Percentiles rank a stretch among this genome's conserved stretches.
Evolutionary conservation across 768 basidiomycete genomes (phyloP).

Genomic region (Leccinum barrowsii): DNA sequence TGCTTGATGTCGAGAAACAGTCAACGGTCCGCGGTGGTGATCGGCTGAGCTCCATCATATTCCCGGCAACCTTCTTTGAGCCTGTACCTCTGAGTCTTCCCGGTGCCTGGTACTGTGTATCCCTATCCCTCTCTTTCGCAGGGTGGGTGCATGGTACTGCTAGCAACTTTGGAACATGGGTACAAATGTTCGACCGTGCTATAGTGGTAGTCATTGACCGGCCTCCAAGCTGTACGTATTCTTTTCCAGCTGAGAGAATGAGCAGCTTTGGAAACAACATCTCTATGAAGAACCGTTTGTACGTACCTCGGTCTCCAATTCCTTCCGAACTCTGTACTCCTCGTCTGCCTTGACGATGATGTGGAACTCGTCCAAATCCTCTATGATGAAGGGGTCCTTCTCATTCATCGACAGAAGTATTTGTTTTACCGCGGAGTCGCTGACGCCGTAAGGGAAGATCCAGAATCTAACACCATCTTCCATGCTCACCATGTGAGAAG

Average conservation of each 20-base stretch:
- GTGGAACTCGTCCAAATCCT: slow-evolving; percentile 83
- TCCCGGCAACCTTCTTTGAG: neutral
- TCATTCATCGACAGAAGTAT: slow-evolving; percentile 82
- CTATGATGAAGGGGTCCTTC: slow-evolving; percentile 75
- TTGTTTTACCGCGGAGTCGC: slow-evolving; percentile 88
- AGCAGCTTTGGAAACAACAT: neutral
- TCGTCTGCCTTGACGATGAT: slow-evolving; percentile 81
- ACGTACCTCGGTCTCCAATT: slow-evolving; percentile 71
- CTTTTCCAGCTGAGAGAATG: slow-evolving; percentile 62
- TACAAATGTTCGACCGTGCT: neutral
- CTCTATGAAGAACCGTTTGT: neutral
- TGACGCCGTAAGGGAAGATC: slow-evolving; percentile 26
- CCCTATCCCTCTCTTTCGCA: neutral
- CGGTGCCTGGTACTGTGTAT: neutral
- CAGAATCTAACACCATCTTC: neutral
- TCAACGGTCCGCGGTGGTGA: neutral
- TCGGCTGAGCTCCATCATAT: neutral
- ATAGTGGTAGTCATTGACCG: slow-evolving; percentile 12
- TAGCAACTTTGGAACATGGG: neutral
- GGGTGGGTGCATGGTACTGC: neutral
- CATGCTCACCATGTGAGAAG: slow-evolving; percentile 60
- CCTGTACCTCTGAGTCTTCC: neutral
- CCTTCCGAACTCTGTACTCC: slow-evolving; percentile 66
- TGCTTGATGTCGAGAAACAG: neutral
- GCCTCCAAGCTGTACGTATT: slow-evolving; percentile 76